Evolutionary conservation across 257 asterid genomes (phyloP).

Genomic region (Solanum paucissectum): DNA sequence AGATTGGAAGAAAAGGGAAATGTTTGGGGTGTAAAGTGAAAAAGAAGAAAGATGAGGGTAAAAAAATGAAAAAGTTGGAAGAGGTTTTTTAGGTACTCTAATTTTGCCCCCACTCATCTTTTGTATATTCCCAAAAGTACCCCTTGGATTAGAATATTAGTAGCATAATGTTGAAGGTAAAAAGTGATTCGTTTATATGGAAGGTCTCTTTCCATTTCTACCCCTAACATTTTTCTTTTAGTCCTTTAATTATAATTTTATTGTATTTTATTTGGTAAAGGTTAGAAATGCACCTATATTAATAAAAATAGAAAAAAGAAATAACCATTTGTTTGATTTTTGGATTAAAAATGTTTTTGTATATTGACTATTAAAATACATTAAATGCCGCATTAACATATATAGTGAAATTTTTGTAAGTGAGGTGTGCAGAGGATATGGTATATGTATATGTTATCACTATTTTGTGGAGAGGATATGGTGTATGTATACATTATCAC

Average conservation of each 20-base stretch:
- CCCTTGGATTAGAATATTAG: slow-evolving; percentile 14
- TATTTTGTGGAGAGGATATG: too few species aligned
- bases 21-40: neutral
- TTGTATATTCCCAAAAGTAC: slow-evolving; percentile 6
- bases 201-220: neutral
- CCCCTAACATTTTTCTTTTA: neutral
- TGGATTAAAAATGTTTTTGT: neutral
- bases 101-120: slow-evolving; percentile 25
- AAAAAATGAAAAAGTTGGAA: slow-evolving; percentile 13
- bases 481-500: too few species aligned
- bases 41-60: neutral
- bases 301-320: neutral
- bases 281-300: neutral
- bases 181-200: neutral
- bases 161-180: neutral
- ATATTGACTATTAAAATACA: neutral
- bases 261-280: neutral
- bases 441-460: too few species aligned
- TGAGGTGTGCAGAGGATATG: neutral
- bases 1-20: neutral
- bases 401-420: too few species aligned
- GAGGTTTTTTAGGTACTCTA: slow-evolving; percentile 2
- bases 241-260: neutral
- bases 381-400: neutral
- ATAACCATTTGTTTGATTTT: neutral